Evolutionary conservation across 768 basidiomycete genomes (phyloP).

Genomic region (Psilocybe cyanescens): DNA sequence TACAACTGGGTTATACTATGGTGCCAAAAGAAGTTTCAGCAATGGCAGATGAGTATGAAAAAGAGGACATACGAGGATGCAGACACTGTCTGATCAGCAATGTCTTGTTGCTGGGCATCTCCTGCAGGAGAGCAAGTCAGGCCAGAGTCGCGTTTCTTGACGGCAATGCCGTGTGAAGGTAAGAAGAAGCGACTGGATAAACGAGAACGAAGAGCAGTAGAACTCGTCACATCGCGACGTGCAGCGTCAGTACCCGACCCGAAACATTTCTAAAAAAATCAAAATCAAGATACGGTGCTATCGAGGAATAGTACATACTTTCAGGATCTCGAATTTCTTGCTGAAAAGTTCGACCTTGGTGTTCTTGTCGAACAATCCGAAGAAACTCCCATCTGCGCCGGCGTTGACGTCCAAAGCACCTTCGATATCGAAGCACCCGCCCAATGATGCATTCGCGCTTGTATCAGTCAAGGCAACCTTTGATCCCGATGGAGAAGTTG

Average conservation of each 20-base stretch:
- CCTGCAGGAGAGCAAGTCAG: constrained; percentile 9
- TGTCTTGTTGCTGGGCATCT: constrained; percentile 1
- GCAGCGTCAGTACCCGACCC: constrained; percentile 6
- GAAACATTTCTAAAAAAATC: constrained; percentile 10
- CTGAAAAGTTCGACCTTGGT: constrained; percentile 36
- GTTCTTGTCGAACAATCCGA: constrained; percentile 38
- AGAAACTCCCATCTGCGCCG: constrained; percentile 43
- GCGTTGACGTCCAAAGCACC: constrained; percentile 40
- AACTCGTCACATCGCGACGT: constrained; percentile 5
- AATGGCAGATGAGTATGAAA: not conserved
- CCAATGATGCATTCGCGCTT: constrained; percentile 5
- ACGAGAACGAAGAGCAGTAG: not conserved
- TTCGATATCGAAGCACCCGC: constrained; percentile 40
- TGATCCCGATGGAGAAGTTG: not conserved
- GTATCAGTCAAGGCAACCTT: not conserved
- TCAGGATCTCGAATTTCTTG: constrained; percentile 40
- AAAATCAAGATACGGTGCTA: not conserved
- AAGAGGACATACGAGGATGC: constrained; percentile 13
- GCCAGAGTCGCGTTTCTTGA: not conserved
- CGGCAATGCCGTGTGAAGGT: not conserved
- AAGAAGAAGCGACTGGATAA: not conserved
- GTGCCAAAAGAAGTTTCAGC: not conserved
- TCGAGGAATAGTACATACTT: constrained; percentile 27
- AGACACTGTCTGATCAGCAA: constrained; percentile 12
- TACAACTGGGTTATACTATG: constrained; percentile 6